A percentile compares a stretch with the other conserved stretches of the same genome.
Evolutionary conservation across 129 eudicot genomes (phyloP).

Genomic region (Scalesia atractyloides): DNA sequence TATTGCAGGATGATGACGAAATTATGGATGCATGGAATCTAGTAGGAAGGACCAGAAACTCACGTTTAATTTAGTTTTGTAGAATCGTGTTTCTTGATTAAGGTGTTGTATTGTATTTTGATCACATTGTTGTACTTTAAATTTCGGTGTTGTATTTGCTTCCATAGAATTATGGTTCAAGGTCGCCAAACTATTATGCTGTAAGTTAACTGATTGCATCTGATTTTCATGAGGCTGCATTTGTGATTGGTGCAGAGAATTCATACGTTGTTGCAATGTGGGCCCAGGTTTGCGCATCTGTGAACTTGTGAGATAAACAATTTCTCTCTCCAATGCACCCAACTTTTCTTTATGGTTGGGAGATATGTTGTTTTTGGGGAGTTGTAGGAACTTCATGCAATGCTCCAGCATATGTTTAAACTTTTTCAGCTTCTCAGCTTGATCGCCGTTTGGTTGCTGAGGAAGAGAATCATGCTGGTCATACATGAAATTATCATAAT

Average conservation of each 20-base stretch:
- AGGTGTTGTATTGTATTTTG: too few species aligned
- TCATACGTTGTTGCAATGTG: constrained; percentile 61
- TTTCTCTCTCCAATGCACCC: constrained; percentile 63
- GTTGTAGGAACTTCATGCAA: constrained; percentile 50
- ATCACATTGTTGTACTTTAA: too few species aligned
- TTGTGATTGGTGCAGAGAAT: constrained; percentile 68
- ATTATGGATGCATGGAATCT: too few species aligned
- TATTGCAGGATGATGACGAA: too few species aligned
- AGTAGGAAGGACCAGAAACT: too few species aligned
- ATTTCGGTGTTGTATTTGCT: too few species aligned
- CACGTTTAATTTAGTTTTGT: too few species aligned
- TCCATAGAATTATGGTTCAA: constrained; percentile 75
- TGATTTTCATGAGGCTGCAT: constrained; percentile 66
- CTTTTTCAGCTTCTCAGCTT: constrained; percentile 60
- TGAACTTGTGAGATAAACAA: constrained; percentile 51
- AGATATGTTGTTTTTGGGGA: constrained; percentile 49
- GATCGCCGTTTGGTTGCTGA: constrained; percentile 67
- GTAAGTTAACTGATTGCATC: constrained; percentile 53
- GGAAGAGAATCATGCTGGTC: constrained; percentile 74
- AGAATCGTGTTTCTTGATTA: too few species aligned
- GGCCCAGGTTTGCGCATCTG: constrained; percentile 57
- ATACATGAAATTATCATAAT: background rate
- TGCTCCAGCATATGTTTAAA: constrained; percentile 75
- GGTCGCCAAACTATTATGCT: constrained; percentile 43
- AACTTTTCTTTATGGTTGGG: constrained; percentile 62